phyloP scores from a whole-genome alignment of 2,329 filamentous ascomycete species.

The Alternaria tenuissima region DNA sequence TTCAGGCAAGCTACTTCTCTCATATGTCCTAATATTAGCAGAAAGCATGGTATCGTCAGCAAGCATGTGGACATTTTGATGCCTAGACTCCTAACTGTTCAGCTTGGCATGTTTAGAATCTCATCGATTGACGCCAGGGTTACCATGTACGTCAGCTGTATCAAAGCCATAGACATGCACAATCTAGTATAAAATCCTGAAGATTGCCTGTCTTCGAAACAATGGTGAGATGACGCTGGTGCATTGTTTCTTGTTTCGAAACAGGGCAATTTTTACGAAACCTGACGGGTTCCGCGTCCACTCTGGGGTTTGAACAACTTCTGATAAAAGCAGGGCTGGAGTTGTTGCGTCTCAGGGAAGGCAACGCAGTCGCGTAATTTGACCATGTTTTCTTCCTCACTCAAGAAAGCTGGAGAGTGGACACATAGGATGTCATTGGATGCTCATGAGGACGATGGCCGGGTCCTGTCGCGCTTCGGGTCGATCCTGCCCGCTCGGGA shows the following conservation, averaged over 20 bases:
- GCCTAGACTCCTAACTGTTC: constrained; percentile 2
- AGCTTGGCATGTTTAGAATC: constrained; percentile 5
- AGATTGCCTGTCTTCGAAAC: constrained; percentile 10
- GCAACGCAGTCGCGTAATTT: background rate
- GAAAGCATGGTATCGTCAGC: constrained; percentile 13
- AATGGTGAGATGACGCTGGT: constrained; percentile 12
- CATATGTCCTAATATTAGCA: constrained; percentile 16
- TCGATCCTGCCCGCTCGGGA: background rate
- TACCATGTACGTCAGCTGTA: constrained; percentile 9
- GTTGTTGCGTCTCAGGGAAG: background rate
- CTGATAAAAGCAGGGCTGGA: background rate
- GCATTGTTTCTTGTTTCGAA: constrained; percentile 17
- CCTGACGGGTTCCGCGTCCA: background rate
- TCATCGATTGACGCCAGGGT: constrained; percentile 3
- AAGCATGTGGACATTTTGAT: constrained; percentile 5
- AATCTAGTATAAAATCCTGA: background rate
- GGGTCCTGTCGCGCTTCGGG: background rate
- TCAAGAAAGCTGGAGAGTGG: background rate
- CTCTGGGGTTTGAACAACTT: background rate
- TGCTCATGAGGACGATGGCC: background rate
- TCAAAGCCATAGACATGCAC: background rate
- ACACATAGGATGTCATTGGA: background rate
- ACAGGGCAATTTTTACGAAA: constrained; percentile 12
- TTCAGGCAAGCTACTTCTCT: constrained; percentile 13
- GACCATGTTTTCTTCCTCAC: background rate